A percentile compares a stretch with the other conserved stretches of the same genome.
phyloP scores from a whole-genome alignment of 305 asterid genomes.

The Fraxinus dipetala region DNA sequence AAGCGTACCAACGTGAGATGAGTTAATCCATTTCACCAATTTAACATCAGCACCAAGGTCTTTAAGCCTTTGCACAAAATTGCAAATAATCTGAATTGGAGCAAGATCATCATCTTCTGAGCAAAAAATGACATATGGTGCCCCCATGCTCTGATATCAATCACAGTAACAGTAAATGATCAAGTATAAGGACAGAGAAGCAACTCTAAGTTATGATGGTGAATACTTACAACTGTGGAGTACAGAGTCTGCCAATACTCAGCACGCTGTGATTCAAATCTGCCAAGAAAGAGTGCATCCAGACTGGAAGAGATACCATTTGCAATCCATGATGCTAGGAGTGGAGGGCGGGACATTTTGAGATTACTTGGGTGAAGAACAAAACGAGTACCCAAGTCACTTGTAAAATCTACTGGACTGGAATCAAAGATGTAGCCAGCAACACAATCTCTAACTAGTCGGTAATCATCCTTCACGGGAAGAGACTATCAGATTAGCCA shows the following conservation, averaged over 20 bases:
- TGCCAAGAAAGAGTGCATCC: constrained; percentile 73
- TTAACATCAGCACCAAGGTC: constrained; percentile 75
- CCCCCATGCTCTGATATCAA: constrained; percentile 54
- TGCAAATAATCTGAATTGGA: constrained; percentile 57
- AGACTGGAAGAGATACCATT: constrained; percentile 64
- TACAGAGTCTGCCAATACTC: constrained; percentile 95
- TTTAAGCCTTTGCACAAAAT: constrained; percentile 69
- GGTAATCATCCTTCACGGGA: constrained; percentile 60
- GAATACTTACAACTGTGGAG: constrained; percentile 68
- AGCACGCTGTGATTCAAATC: constrained; percentile 82
- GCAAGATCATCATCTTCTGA: constrained; percentile 96
- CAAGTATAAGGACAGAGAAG: background rate
- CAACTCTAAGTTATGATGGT: constrained; percentile 1
- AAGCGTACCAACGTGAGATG: constrained; percentile 82
- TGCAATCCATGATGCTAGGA: constrained; percentile 66
- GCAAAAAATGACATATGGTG: constrained; percentile 89
- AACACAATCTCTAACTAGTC: constrained; percentile 76
- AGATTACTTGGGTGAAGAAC: constrained; percentile 71
- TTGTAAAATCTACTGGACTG: constrained; percentile 79
- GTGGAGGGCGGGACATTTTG: constrained; percentile 67
- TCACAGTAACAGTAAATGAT: constrained; percentile 5
- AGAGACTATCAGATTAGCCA: constrained; percentile 18
- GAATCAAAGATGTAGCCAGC: constrained; percentile 82
- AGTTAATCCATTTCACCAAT: constrained; percentile 69
- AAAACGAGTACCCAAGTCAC: constrained; percentile 72